Evolutionary conservation across 441 rosid genomes (phyloP), one percentile per base, ranked within the genome.

Genomic region (Arabidopsis lyrata): DNA sequence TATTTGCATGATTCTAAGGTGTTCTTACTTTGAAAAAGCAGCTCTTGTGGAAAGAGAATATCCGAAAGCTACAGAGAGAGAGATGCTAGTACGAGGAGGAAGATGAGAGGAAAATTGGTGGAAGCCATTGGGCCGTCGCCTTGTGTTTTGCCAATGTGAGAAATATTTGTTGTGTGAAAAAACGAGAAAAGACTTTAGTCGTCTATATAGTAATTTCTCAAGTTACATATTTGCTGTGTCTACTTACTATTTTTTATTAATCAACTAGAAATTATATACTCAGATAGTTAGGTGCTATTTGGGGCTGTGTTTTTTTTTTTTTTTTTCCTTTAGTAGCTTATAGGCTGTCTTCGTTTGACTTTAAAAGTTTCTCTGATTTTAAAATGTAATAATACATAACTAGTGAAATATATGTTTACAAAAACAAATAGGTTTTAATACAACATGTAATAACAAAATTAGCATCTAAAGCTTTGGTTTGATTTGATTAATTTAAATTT

Each of bases 31-130:
- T 15, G 45, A 56, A n/a, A 45, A 18, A 54, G 2, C 44, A 27
- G 52, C 65, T 73, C 22, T 49, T 15, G 42, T 36, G 42, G 42
- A 49, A 34, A 55, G 68, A 29, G 68, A 41, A 50, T 47, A 67
- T 8, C 24, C 45, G 0, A 15, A 59, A 32, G 63, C 6, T 52
- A 49, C 1, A 5, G n/a, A 16, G 31, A 58, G 31, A 58, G 4
- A 7, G 52, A 77, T 0, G 13, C 48, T 29, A 59, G 61, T 57
- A 66, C 29, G n/a, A 74, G 36, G 54, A 74, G 29, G 12, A 66
- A 11, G 42, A 61, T 66, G 9, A 58, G 4, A 52, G 35, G 22
- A 71, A 38, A 13, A 47, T 31, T 38, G 32, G 36, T 70, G 31
- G 70, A 52, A 68, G 49, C 60, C 68, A 63, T 69, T 0, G 5